Base-by-base conservation (phyloP, 345 rosid species). In the Citrus glauca region DNA sequence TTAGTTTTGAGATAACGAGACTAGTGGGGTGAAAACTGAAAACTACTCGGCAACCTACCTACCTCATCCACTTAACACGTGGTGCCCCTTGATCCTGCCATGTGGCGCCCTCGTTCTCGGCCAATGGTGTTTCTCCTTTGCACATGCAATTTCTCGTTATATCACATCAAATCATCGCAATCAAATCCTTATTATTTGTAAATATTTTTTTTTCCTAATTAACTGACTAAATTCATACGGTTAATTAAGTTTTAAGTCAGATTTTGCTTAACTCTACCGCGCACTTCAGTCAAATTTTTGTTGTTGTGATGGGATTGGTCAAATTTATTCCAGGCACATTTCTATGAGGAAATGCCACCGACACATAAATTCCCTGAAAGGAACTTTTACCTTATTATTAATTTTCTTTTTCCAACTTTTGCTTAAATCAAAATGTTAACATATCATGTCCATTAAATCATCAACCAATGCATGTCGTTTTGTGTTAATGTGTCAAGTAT, bases 21-120 rank as follows among this genome's bases (percentile, higher is more conserved):
- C 10, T 14, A 78, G 73, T 56, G 76, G 42, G n/a, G 24, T 81
- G 90, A 87, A 74, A 86, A 79, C 77, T 81, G 90, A 87, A 74
- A 86, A 79, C 77, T 50, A 73, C 83, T 2, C 9, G 77, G 65
- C 74, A 80, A 30, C 30, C 30, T 30, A 79, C 87, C 45, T 57
- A 79, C 76, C 72, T 48, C 80, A 1, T 63, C 82, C 75, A 64
- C 71, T 17, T 60, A 37, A 60, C 71, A 71, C 86, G 87, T 84
- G 87, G 79, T 32, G 4, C 68, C 69, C n/a, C 0, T 1, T 16
- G 50, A 35, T 7, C 17, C 33, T 35, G 83, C 87, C 87, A 87
- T 48, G 79, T 82, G 86, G 82, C 73, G 6, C 38, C 2, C 30
- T 71, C 8, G 9, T 17, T 27, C 45, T 67, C 3, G n/a, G 60